Conservation (phyloP, 2,329 filamentous ascomycete species). For the Neofusicoccum parvum region DNA sequence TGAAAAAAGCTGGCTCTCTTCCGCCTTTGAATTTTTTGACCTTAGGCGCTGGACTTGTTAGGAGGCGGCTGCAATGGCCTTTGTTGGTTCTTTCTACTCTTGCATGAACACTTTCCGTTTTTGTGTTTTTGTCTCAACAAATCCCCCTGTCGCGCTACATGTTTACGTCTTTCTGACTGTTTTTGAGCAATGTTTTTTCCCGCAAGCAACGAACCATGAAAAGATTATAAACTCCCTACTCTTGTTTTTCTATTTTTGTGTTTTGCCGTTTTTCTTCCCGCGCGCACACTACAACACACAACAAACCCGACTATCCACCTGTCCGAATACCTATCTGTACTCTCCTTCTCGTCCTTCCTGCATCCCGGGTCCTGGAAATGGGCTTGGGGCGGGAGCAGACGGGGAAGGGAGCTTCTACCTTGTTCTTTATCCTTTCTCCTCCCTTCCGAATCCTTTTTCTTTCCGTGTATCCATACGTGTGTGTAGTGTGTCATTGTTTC, state of each 20-base stretch:
- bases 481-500: neutral
- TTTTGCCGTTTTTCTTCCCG: neutral
- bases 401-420: neutral
- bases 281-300: neutral
- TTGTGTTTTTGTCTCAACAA: neutral
- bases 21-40: neutral
- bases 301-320: neutral
- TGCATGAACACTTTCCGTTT: neutral
- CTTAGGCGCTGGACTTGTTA: too few relatives aligned
- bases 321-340: neutral
- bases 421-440: neutral
- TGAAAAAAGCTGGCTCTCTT: neutral
- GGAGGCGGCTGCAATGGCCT: neutral
- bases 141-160: conserved; percentile 8
- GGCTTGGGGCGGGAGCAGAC: neutral
- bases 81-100: neutral
- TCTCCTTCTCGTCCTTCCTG: neutral
- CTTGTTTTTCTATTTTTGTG: neutral
- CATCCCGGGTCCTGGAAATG: neutral
- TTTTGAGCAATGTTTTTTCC: neutral
- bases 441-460: neutral
- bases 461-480: conserved; percentile 16
- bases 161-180: neutral
- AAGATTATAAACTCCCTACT: conserved; percentile 14
- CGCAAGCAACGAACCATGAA: neutral